phyloP scores from a whole-genome alignment of 345 rosid species.

The Salix suchowensis region DNA sequence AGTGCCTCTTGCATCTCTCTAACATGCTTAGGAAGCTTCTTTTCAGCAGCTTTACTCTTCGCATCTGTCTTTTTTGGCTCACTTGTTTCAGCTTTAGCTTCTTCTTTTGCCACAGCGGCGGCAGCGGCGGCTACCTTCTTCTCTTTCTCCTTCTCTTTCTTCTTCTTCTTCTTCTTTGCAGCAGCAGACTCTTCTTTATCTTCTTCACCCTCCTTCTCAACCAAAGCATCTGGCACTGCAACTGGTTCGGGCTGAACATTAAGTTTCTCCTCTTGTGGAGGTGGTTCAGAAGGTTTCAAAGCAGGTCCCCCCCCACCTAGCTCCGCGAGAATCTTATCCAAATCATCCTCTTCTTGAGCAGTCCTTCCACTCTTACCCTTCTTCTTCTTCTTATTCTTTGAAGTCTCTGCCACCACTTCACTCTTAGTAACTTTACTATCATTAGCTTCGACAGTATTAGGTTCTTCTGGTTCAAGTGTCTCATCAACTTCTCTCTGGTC shows the following conservation, averaged over 20 bases:
- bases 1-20: conserved; percentile 96
- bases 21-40: conserved; percentile 87
- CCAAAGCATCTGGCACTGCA: conserved; percentile 31
- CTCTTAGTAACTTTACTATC: conserved; percentile 31
- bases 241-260: conserved; percentile 45
- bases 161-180: conserved; percentile 87
- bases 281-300: conserved; percentile 34
- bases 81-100: conserved; percentile 39
- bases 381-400: conserved; percentile 81
- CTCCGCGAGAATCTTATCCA: conserved; percentile 89
- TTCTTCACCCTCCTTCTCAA: conserved; percentile 72
- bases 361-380: conserved; percentile 78
- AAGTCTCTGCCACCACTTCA: conserved; percentile 53
- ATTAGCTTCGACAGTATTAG: conserved; percentile 19
- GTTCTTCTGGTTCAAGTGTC: conserved; percentile 7
- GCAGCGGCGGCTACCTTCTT: conserved; percentile 53
- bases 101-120: conserved; percentile 44
- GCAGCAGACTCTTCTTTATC: conserved; percentile 68
- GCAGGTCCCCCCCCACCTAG: conserved; percentile 58
- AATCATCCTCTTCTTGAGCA: conserved; percentile 88
- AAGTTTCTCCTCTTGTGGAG: conserved; percentile 47
- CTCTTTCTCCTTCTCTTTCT: conserved; percentile 76
- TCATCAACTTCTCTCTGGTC: conserved; percentile 27
- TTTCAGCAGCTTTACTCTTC: conserved; percentile 75
- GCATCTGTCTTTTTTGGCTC: conserved; percentile 63